Evolutionary conservation across 23 red algal species (phyloP).

Genomic region (Gracilaria domingensis): DNA sequence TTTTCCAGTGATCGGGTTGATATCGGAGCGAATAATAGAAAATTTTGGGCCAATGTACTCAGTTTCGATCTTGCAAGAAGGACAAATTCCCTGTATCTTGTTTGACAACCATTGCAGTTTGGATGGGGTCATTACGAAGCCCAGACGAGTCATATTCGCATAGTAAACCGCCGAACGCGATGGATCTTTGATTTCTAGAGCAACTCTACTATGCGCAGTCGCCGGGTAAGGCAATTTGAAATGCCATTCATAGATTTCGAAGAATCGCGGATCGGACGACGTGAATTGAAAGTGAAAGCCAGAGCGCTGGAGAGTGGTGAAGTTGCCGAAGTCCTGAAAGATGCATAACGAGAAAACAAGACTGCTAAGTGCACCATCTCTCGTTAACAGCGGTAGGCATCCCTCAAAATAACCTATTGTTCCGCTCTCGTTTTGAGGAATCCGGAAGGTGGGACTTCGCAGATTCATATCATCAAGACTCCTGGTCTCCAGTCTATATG

Average conservation of each 20-base stretch:
- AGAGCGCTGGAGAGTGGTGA: neutral
- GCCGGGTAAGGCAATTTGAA: neutral
- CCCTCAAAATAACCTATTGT: neutral
- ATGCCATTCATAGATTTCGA: neutral
- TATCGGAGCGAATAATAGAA: neutral
- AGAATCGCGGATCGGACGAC: neutral
- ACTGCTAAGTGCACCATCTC: neutral
- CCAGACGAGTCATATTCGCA: conserved; percentile 1
- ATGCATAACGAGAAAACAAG: neutral
- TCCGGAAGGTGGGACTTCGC: neutral
- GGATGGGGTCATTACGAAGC: neutral
- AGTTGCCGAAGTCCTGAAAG: neutral
- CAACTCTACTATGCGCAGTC: neutral
- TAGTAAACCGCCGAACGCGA: neutral
- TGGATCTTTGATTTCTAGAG: neutral
- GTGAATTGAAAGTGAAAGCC: neutral
- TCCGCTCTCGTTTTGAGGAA: neutral
- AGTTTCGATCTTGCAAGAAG: neutral
- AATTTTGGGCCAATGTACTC: neutral
- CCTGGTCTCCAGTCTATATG: neutral
- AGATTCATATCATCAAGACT: neutral
- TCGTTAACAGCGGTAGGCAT: neutral
- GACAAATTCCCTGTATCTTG: neutral
- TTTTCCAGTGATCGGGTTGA: neutral
- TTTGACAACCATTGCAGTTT: neutral